These are phyloP conservation scores for Afroboletus lepidellus DNA, from an alignment of 1,284 basidiomycete species.

Conservation along the genomic window DNA sequence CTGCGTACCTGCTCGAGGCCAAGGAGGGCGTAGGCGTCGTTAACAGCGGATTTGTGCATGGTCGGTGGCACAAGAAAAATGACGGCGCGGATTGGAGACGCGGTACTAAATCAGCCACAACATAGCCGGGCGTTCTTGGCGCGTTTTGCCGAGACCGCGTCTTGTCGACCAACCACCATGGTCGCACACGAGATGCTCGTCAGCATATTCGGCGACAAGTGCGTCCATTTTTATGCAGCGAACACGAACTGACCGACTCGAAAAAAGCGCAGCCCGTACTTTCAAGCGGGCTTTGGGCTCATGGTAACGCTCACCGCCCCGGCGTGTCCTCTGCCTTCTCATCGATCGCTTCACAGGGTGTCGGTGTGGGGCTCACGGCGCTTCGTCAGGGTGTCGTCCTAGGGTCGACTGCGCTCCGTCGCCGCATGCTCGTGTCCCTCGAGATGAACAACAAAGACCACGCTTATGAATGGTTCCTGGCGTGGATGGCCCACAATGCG, in stretches of 20 bases:
- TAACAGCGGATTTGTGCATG: conserved; percentile 40
- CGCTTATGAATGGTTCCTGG: conserved; percentile 95
- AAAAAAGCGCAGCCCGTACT: conserved; percentile 78
- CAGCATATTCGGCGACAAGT: conserved; percentile 34
- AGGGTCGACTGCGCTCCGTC: conserved; percentile 74
- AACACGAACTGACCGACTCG: conserved; percentile 13
- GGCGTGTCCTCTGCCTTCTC: conserved; percentile 6
- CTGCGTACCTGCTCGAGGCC: conserved; percentile 56
- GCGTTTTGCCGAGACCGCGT: conserved; percentile 4
- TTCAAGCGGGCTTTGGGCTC: conserved; percentile 93
- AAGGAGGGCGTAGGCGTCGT: conserved; percentile 54
- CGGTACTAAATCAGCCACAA: conserved; percentile 21
- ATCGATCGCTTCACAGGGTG: conserved; percentile 52
- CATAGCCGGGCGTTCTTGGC: neutral
- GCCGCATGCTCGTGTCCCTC: conserved; percentile 90
- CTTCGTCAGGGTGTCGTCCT: conserved; percentile 73
- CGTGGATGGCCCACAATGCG: conserved; percentile 87
- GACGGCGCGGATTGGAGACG: conserved; percentile 33
- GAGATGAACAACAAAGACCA: conserved; percentile 97
- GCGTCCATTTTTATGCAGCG: conserved; percentile 17
- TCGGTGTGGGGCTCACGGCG: conserved; percentile 79
- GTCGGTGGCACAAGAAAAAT: conserved; percentile 13
- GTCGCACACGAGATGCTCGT: conserved; percentile 20
- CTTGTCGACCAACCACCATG: conserved; percentile 13
- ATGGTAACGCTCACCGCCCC: conserved; percentile 60